These are phyloP conservation scores for Terana coerulea DNA, from an alignment of 768 basidiomycete species.

Conservation along the genomic window DNA sequence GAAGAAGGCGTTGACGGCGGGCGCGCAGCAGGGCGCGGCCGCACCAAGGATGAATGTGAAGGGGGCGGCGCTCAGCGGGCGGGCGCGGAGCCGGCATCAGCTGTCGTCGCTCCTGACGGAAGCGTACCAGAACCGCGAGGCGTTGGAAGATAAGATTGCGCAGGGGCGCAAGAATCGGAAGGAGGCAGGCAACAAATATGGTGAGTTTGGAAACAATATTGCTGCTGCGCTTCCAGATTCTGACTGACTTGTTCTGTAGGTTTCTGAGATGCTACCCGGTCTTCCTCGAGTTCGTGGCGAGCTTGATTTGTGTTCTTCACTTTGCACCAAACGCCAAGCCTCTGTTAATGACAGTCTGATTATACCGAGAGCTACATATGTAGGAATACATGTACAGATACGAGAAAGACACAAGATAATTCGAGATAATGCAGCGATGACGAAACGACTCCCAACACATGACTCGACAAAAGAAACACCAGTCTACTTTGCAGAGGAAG, in stretches of 20 bases:
- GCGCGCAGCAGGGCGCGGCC: constrained; percentile 46
- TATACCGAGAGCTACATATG: constrained; percentile 12
- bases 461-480: constrained; percentile 5
- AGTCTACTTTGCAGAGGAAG: constrained; percentile 28
- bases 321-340: too few species aligned
- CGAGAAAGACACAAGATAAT: constrained; percentile 13
- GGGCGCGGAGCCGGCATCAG: constrained; percentile 74
- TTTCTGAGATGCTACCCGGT: neutral
- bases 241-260: neutral
- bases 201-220: constrained; percentile 34
- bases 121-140: constrained; percentile 80
- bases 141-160: constrained; percentile 79
- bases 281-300: too few species aligned
- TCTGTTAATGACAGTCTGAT: constrained; percentile 9
- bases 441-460: constrained; percentile 4
- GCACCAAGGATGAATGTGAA: constrained; percentile 83
- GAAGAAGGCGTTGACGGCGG: constrained; percentile 68
- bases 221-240: neutral
- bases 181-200: constrained; percentile 91
- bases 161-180: constrained; percentile 81
- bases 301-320: too few species aligned
- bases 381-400: constrained; percentile 21
- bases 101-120: constrained; percentile 76
- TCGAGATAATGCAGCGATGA: constrained; percentile 5
- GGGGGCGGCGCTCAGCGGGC: constrained; percentile 67